Percentiles rank a stretch among this genome's conserved stretches.
Evolutionary conservation across 2,329 filamentous ascomycete genomes (phyloP).

Genomic region (Coniella lustricola): DNA sequence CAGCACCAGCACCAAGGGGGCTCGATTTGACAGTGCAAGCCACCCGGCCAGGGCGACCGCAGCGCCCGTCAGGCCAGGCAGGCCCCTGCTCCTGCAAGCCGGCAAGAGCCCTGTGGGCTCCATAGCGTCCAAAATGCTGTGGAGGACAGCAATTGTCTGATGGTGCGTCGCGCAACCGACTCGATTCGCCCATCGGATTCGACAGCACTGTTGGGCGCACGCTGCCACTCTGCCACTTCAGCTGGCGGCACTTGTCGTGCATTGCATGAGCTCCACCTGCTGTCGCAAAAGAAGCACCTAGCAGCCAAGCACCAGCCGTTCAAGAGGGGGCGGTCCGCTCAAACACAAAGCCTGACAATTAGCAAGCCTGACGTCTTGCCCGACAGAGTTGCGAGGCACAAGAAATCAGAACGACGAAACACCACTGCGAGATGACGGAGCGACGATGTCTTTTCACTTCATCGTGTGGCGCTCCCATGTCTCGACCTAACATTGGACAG

Average conservation of each 20-base stretch:
- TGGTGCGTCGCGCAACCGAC: slow-evolving; percentile 15
- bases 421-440: too few relatives aligned
- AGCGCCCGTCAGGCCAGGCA: slow-evolving; percentile 6
- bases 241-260: slow-evolving; percentile 15
- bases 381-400: too few relatives aligned
- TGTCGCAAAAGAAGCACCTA: neutral
- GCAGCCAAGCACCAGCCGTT: too few relatives aligned
- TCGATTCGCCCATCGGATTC: neutral
- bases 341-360: too few relatives aligned
- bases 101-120: slow-evolving; percentile 13
- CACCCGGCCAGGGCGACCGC: slow-evolving; percentile 5
- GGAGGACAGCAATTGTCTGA: slow-evolving; percentile 8
- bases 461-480: too few relatives aligned
- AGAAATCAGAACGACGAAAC: too few relatives aligned
- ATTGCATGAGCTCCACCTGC: slow-evolving; percentile 14
- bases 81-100: slow-evolving; percentile 9
- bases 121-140: slow-evolving; percentile 6
- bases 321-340: too few relatives aligned
- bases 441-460: too few relatives aligned
- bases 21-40: neutral
- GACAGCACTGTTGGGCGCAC: slow-evolving; percentile 1
- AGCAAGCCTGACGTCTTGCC: too few relatives aligned
- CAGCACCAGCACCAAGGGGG: slow-evolving; percentile 7
- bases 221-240: slow-evolving; percentile 11
- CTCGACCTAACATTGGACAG: too few relatives aligned